Evolutionary conservation across 441 rosid species (phyloP), one percentile per base, ranked within the genome.

Genomic region (Erysimum cheiri): DNA sequence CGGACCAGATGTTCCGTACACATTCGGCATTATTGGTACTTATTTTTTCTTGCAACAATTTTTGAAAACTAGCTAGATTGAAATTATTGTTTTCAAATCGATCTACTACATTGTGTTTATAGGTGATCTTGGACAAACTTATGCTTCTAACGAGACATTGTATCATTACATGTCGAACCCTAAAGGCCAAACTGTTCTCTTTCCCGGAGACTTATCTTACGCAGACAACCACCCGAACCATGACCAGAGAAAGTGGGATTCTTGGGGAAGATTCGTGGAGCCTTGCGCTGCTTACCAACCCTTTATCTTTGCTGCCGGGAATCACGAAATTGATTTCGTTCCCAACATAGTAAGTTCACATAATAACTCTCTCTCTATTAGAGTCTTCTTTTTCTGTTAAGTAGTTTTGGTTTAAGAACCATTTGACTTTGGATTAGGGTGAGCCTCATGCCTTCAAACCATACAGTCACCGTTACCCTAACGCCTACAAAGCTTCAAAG

Each of bases 91-190:
- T 53, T 4, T 3, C 6, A 12, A 55, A 44, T 44, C 12, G 17
- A 5, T 59, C 35, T 49, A 60, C 60, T 19, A 40, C 29, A 15
- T 8, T 47, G 14, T 24, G 26, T 73, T 28, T 53, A 56, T 79
- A 87, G 90, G 88, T 70, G 96, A 88, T 75, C 75, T 88, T 63
- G 91, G 93, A 40, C 91, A 86, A 73, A 88, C 88, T 9, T 69
- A 33, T 58, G 91, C 84, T 47, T 88, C 96, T 4, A 86, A 84
- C 37, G 22, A 35, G 48, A 90, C 93, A 5, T 69, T 90, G 29
- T 46, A 63, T 9, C 90, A 90, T 69, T 88, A 88, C 46, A 75
- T 71, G 66, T 24, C 76, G 6, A 87, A 86, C 48, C 80, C 81
- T 13, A 80, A 85, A 32, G 84, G 81, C 4, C 81, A 85, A 65